Base-by-base conservation (phyloP, 352 stramenopile genomes). In the Phytophthora constricta region DNA sequence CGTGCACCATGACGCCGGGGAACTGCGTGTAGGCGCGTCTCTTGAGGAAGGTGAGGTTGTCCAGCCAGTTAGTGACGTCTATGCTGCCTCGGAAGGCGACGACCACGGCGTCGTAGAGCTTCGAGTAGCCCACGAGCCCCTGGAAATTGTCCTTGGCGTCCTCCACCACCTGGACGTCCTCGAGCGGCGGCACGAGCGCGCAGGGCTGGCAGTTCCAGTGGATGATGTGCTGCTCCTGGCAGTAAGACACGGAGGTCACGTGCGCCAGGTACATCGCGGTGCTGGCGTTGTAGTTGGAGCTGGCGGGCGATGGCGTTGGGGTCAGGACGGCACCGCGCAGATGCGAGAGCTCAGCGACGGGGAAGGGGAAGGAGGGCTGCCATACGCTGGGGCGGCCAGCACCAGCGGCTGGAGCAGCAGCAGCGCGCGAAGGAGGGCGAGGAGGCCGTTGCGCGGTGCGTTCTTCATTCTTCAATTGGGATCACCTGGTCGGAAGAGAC, bases 11-110 rank as follows among this genome's bases (percentile, higher is more conserved):
- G 2, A 90, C 88, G 11, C 73, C 58, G 1, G 86, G 88, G 50
- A 82, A 90, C n/a, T 84, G 22, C 2, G 46, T 33, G 66, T 93
- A 96, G 28, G 80, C 79, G 9, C 76, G 75, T 62, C 72, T 84
- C 70, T 96, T 92, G 55, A 91, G 61, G 49, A 95, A 92, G 11
- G 86, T 91, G 58, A 96, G 76, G 58, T 96, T 95, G 62, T 94
- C 82, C 59, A 96, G 74, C 88, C 88, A 96, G 60, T 96, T 96
- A 9, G 52, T 73, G 34, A 95, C 57, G 72, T 96, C 84, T 75
- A 93, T 95, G 51, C 83, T 93, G 23, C 88, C 88, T 33, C 88
- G 86, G 49, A 93, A 96, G 14, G 86, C 84, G n/a, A 96, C 58
- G 25, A 95, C 49, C 4, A 96, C 43, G 1, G 82, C 60, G 54